Base-by-base conservation (phyloP, 1,284 basidiomycete genomes). In the Pascua sp. region DNA sequence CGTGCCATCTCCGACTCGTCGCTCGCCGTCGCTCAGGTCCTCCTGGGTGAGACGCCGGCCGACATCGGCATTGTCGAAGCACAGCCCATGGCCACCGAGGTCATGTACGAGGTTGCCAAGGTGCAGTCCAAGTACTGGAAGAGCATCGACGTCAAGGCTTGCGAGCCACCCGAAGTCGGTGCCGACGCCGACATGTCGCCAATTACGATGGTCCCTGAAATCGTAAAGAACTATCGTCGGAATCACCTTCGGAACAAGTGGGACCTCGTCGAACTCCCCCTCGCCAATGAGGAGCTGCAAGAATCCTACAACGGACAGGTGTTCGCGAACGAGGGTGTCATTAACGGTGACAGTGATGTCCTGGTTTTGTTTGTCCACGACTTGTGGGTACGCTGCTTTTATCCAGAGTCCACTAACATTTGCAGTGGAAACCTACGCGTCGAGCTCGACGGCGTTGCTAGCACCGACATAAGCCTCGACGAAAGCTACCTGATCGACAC, bases 61-160 rank as follows among this genome's bases (percentile, higher is more conserved):
- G 83, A 86, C 64, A 77, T 96, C 4, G 82, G 81, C 4, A 81
- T 86, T 0, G 78, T 90, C 69, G 80, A 84, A 46, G 91, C 90
- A 0, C 86, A 84, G 10, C 87, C 90, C 57, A 80, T 82, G 1
- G 93, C 88, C 0, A 89, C 89, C 2, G 88, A 93, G 76, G 91
- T 92, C 0, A 84, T 98, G 10, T 90, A 85, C 80, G 83, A 91
- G 49, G 91, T 95, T 5, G 87, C 90, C 4, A 83, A 84, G 65
- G 84, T 90, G 51, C 95, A 98, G 72, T 88, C 87, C 68, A 87
- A 86, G 70, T 90, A 89, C 70, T 98, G 96, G 96, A 91, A 88
- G 73, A 86, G 80, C 63, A 81, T 98, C 47, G 84, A 87, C 67
- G 86, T 86, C 0, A 87, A 86, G 71, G 80, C 83, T 15, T 89